Evolutionary conservation across 2,329 filamentous ascomycete genomes (phyloP), one percentile per base, ranked within the genome.

Genomic region (Penicillium italicum): DNA sequence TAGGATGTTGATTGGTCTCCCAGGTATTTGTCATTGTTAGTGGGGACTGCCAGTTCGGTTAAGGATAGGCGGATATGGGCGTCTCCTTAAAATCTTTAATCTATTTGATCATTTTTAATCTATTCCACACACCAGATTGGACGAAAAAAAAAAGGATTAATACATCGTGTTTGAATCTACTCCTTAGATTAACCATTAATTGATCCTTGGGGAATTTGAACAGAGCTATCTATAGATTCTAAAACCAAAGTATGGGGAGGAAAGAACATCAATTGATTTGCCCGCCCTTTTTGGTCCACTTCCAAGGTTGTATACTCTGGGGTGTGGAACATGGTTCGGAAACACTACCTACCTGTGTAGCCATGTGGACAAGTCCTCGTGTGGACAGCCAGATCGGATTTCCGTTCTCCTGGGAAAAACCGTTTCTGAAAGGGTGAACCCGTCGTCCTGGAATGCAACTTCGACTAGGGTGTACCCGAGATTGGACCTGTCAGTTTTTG

Each of bases 391-490:
- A 61, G 60, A 65, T 64, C 62, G 62, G 47, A 54, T 59, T 60
- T 53, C 62, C 62, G 53, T 56, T 50, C 38, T 40, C 42, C 52
- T 63, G 63, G 63, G 55, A 60, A 62, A 62, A 62, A 49, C 62
- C 62, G 62, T 66, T 66, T 59, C 58, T 51, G 53, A 54, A 55
- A 44, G 51, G 54, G 55, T 45, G 53, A 63, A 63, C 58, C 63
- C 62, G 57, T 54, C 56, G 18, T 50, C 49, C 52, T 65, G 62
- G 63, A 50, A 62, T 65, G 62, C 62, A 65, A 64, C 56, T 62
- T 64, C 44, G 52, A 64, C 60, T 61, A 61, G 58, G 63, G 60
- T 67, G 48, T 47, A 61, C 62, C 60, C 60, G 56, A 61, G 59
- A 63, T 63, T 62, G 60, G 63, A 68, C 60, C 57, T 62, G 61